A percentile compares a stretch with the other conserved stretches of the same genome.
Conservation (phyloP, 2,329 filamentous ascomycete genomes). For the Ophiostoma sp. region DNA sequence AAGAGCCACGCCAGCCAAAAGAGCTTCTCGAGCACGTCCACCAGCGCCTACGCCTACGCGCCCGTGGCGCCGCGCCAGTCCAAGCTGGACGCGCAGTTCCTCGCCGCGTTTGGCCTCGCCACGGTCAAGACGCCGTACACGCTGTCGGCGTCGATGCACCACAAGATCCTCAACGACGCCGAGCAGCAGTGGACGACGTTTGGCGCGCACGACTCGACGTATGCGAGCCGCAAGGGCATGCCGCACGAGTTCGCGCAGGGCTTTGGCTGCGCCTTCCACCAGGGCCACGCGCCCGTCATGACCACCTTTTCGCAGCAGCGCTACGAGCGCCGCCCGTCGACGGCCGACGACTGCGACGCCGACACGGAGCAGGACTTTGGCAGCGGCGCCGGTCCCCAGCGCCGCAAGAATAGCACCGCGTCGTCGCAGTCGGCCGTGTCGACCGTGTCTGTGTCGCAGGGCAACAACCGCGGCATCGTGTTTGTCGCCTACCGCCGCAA, state of each 20-base stretch:
- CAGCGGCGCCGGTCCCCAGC: not conserved
- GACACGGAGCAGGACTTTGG: slow-evolving; percentile 29
- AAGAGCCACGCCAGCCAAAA: not conserved
- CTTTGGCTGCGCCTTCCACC: slow-evolving; percentile 51
- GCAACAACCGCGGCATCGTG: slow-evolving; percentile 49
- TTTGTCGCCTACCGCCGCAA: slow-evolving; percentile 53
- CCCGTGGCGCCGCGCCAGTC: slow-evolving; percentile 22
- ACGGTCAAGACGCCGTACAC: slow-evolving; percentile 49
- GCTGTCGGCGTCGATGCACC: slow-evolving; percentile 47
- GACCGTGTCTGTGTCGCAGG: not conserved
- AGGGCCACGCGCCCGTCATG: slow-evolving; percentile 32
- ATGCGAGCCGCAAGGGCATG: not conserved
- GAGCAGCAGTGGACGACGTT: slow-evolving; percentile 52
- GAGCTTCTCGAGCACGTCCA: slow-evolving; percentile 1
- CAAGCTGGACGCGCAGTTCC: slow-evolving; percentile 41
- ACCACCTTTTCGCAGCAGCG: slow-evolving; percentile 18
- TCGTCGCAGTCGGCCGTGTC: not conserved
- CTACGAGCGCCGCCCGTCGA: slow-evolving; percentile 23
- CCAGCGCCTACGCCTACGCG: not conserved
- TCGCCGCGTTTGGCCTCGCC: slow-evolving; percentile 51
- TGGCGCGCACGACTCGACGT: slow-evolving; percentile 39
- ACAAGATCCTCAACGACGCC: slow-evolving; percentile 44
- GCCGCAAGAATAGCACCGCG: slow-evolving; percentile 10
- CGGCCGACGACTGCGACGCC: slow-evolving; percentile 28
- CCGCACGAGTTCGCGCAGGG: slow-evolving; percentile 44